Conservation (phyloP, 2,329 filamentous ascomycete species). For the Colletotrichum lindemuthianum region DNA sequence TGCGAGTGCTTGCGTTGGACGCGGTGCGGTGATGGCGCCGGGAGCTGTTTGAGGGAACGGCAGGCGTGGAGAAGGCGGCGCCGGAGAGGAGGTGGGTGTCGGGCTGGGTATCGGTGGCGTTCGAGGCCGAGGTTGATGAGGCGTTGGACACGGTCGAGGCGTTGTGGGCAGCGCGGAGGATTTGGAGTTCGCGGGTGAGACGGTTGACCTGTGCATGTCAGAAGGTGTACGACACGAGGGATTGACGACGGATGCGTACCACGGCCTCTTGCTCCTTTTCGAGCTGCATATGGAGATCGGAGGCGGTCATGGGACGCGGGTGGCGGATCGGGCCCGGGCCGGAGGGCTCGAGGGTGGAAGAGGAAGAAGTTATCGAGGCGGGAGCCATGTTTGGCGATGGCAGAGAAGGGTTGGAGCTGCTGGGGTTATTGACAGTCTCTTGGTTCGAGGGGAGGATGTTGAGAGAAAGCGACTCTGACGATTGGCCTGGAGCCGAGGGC, state of each 20-base stretch:
- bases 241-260: slow-evolving; percentile 59
- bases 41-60: slow-evolving; percentile 60
- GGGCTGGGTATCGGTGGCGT: slow-evolving; percentile 55
- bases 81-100: slow-evolving; percentile 66
- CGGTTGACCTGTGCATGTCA: slow-evolving; percentile 78
- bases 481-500: slow-evolving; percentile 43
- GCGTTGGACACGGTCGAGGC: slow-evolving; percentile 73
- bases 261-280: slow-evolving; percentile 97
- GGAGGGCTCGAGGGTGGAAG: slow-evolving; percentile 41
- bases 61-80: slow-evolving; percentile 66
- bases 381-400: slow-evolving; percentile 47
- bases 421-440: slow-evolving; percentile 54
- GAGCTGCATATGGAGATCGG: slow-evolving; percentile 87
- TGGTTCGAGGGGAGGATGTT: slow-evolving; percentile 69
- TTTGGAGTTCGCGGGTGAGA: slow-evolving; percentile 85
- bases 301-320: slow-evolving; percentile 85
- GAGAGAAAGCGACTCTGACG: slow-evolving; percentile 49
- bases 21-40: slow-evolving; percentile 68
- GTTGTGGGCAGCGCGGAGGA: slow-evolving; percentile 79
- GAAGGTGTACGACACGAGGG: neutral
- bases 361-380: slow-evolving; percentile 32
- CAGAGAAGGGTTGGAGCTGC: slow-evolving; percentile 44
- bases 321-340: slow-evolving; percentile 83
- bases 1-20: slow-evolving; percentile 65
- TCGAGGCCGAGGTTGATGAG: slow-evolving; percentile 69